Percentiles rank a stretch among this genome's conserved stretches.
Conservation (phyloP, 768 basidiomycete genomes). For the Rhodosporidiobolus sp. region DNA sequence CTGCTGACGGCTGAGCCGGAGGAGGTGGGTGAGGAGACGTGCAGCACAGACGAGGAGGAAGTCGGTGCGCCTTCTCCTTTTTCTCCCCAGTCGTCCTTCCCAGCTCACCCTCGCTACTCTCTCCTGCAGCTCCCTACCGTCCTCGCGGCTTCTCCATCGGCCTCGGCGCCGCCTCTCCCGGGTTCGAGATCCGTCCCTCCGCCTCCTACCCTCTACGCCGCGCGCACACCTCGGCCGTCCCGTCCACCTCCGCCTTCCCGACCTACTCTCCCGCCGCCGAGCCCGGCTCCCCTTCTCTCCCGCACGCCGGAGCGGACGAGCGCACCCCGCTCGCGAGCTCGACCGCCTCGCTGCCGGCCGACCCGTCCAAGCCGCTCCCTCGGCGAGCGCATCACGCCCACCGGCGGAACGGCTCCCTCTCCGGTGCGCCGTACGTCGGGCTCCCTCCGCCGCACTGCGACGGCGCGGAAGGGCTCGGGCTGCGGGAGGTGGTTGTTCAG, state of each 20-base stretch:
- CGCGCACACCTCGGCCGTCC: neutral
- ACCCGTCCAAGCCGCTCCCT: neutral
- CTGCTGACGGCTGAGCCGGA: slow-evolving; percentile 5
- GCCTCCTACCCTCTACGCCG: neutral
- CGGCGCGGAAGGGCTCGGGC: neutral
- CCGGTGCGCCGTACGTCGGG: slow-evolving; percentile 29
- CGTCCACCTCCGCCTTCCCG: slow-evolving; percentile 1
- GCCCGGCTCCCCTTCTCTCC: neutral
- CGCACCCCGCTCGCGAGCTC: neutral
- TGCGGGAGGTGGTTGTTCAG: neutral
- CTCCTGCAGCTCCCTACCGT: slow-evolving; percentile 23
- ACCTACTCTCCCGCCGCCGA: no score
- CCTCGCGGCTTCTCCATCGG: slow-evolving; percentile 43
- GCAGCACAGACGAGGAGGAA: neutral
- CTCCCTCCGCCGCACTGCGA: neutral
- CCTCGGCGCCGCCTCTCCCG: slow-evolving; percentile 41
- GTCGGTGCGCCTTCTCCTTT: neutral
- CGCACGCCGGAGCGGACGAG: neutral
- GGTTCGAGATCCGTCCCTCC: slow-evolving; percentile 42
- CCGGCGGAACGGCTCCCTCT: neutral
- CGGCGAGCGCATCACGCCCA: neutral
- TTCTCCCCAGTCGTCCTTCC: neutral
- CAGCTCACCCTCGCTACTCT: neutral
- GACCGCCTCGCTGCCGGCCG: neutral
- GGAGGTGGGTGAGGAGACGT: neutral